Percentiles rank a stretch among this genome's conserved stretches.
These are phyloP conservation scores for Diaporthe sp. DNA, from an alignment of 2,329 filamentous ascomycete species.

Conservation along the genomic window DNA sequence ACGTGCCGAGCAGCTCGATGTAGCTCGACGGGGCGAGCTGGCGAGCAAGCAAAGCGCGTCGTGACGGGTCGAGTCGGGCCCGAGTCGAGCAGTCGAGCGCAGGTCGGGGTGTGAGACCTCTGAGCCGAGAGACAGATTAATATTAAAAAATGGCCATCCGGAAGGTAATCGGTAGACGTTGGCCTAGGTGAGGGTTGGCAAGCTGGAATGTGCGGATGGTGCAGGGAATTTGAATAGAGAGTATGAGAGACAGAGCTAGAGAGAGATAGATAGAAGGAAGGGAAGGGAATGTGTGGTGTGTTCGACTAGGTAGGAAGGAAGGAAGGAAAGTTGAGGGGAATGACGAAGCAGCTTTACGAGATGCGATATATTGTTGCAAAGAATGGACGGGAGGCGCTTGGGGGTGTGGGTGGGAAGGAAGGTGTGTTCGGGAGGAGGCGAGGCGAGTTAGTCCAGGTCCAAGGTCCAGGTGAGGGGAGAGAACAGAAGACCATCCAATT, in stretches of 20 bases:
- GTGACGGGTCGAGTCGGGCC: conserved; percentile 9
- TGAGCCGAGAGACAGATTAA: conserved; percentile 34
- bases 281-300: conserved; percentile 12
- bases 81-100: not conserved
- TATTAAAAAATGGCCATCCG: conserved; percentile 33
- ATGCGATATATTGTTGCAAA: conserved; percentile 27
- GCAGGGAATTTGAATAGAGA: conserved; percentile 16
- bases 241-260: not conserved
- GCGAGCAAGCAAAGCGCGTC: conserved; percentile 7
- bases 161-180: conserved; percentile 1
- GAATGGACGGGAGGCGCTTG: conserved; percentile 14
- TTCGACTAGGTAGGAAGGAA: conserved; percentile 1
- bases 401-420: conserved; percentile 13
- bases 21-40: conserved; percentile 1
- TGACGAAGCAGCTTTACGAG: conserved; percentile 26
- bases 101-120: conserved; percentile 18
- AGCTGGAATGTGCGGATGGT: conserved; percentile 14
- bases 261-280: conserved; percentile 16
- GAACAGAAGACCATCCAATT: conserved; percentile 14
- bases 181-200: conserved; percentile 9
- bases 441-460: conserved; percentile 13
- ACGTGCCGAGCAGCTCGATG: not conserved
- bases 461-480: conserved; percentile 25
- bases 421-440: conserved; percentile 25
- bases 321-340: conserved; percentile 23